phyloP scores from a whole-genome alignment of 2,329 filamentous ascomycete species.

The Clonostachys rosea region DNA sequence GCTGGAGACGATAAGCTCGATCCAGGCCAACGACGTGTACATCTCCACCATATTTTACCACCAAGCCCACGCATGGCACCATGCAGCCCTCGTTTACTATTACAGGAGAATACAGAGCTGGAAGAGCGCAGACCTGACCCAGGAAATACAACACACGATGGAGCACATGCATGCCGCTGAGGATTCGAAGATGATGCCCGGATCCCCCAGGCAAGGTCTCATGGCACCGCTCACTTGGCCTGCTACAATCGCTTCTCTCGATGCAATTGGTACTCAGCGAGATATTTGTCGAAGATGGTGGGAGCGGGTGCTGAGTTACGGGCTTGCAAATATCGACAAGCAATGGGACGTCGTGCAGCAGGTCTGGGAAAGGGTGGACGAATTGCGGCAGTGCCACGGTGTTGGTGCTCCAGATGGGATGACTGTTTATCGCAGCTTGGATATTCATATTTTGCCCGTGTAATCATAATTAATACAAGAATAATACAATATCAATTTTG shows the following conservation, averaged over 20 bases:
- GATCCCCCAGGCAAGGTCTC: not conserved
- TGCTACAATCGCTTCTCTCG: not conserved
- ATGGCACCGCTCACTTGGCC: not conserved
- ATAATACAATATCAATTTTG: too few relatives aligned
- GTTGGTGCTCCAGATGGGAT: too few relatives aligned
- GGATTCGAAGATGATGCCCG: not conserved
- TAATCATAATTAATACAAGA: too few relatives aligned
- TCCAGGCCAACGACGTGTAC: not conserved
- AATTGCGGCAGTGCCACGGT: too few relatives aligned
- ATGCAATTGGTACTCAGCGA: not conserved
- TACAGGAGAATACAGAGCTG: not conserved
- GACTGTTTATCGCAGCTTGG: too few relatives aligned
- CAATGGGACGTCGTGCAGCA: constrained; percentile 1
- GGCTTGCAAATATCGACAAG: not conserved
- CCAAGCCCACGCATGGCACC: not conserved
- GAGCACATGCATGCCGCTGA: not conserved
- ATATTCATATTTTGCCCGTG: too few relatives aligned
- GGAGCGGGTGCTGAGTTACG: not conserved
- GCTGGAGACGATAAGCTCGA: not conserved
- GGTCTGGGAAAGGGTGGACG: not conserved
- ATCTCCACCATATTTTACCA: not conserved
- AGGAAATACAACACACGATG: not conserved
- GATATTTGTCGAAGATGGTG: not conserved
- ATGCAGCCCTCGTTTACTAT: not conserved
- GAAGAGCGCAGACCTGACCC: not conserved